A percentile compares a stretch with the other conserved stretches of the same genome.
These are phyloP conservation scores for Stagonosporopsis cucurbitacearum DNA, from an alignment of 2,329 filamentous ascomycete species.

Conservation along the genomic window DNA sequence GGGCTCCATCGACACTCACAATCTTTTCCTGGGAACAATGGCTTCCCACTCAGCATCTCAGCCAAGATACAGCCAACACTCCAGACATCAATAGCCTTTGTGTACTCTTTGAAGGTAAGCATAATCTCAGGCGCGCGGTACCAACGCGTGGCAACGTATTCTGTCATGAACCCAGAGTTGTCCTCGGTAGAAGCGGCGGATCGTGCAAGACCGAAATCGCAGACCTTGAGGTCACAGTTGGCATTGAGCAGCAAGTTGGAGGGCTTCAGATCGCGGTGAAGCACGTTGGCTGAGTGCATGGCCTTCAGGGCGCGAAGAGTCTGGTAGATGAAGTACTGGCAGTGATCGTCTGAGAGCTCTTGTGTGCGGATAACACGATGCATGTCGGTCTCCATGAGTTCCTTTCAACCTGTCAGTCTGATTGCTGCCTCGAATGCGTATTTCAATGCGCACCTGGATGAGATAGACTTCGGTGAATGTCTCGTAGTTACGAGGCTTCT, in stretches of 20 bases:
- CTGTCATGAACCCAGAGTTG: slow-evolving; percentile 99
- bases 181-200: slow-evolving; percentile 97
- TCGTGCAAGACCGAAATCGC: slow-evolving; percentile 94
- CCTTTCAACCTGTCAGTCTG: slow-evolving; percentile 59
- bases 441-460: slow-evolving; percentile 72
- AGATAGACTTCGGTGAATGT: slow-evolving; percentile 97
- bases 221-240: slow-evolving; percentile 99
- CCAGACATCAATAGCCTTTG: slow-evolving; percentile 99
- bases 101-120: slow-evolving; percentile 99
- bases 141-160: slow-evolving; percentile 99
- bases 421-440: neutral
- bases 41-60: slow-evolving; percentile 99
- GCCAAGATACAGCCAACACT: slow-evolving; percentile 97
- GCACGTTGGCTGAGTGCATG: slow-evolving; percentile 98
- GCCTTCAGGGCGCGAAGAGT: slow-evolving; percentile 96
- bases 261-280: slow-evolving; percentile 96
- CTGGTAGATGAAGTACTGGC: slow-evolving; percentile 99
- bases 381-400: slow-evolving; percentile 99
- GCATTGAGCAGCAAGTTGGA: slow-evolving; percentile 97
- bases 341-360: slow-evolving; percentile 97
- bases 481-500: slow-evolving; percentile 96
- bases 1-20: slow-evolving; percentile 65
- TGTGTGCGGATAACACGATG: slow-evolving; percentile 98
- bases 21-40: slow-evolving; percentile 96
- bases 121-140: slow-evolving; percentile 99